phyloP scores from a whole-genome alignment of 2,329 filamentous ascomycete species.

The Penicillium polonicum region DNA sequence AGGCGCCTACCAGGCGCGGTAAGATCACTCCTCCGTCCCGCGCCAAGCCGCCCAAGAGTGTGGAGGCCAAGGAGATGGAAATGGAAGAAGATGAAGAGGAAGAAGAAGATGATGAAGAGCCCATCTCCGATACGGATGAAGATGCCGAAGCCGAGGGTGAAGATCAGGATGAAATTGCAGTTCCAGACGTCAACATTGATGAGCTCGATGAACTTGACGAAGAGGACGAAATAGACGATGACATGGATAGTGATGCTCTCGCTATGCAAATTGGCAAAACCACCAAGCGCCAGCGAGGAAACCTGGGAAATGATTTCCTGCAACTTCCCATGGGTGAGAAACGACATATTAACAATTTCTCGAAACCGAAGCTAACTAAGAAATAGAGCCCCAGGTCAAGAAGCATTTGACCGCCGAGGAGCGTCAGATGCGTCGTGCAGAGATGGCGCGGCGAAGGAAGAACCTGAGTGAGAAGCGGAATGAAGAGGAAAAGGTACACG shows the following conservation, averaged over 20 bases:
- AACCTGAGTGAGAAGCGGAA: conserved; percentile 75
- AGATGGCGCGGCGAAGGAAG: conserved; percentile 72
- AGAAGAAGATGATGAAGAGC: conserved; percentile 50
- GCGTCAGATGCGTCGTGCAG: conserved; percentile 68
- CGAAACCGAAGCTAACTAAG: conserved; percentile 14
- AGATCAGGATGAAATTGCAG: conserved; percentile 49
- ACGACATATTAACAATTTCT: not conserved
- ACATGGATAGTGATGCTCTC: conserved; percentile 45
- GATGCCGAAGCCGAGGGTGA: conserved; percentile 50
- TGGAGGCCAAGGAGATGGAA: conserved; percentile 50
- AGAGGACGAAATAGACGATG: conserved; percentile 44
- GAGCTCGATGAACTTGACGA: conserved; percentile 43
- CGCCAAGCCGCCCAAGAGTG: conserved; percentile 41
- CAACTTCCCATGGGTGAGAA: conserved; percentile 57
- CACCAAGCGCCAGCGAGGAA: conserved; percentile 66
- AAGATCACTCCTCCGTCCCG: conserved; percentile 39
- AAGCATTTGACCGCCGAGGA: conserved; percentile 72
- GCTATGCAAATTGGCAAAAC: conserved; percentile 61
- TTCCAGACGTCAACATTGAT: conserved; percentile 40
- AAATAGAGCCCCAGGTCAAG: conserved; percentile 65
- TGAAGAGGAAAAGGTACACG: conserved; percentile 70
- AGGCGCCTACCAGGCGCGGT: conserved; percentile 39
- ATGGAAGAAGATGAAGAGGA: conserved; percentile 36
- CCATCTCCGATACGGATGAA: conserved; percentile 47
- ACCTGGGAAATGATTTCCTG: conserved; percentile 53